phyloP scores from a whole-genome alignment of 768 basidiomycete genomes.

The Tremella fuciformis region DNA sequence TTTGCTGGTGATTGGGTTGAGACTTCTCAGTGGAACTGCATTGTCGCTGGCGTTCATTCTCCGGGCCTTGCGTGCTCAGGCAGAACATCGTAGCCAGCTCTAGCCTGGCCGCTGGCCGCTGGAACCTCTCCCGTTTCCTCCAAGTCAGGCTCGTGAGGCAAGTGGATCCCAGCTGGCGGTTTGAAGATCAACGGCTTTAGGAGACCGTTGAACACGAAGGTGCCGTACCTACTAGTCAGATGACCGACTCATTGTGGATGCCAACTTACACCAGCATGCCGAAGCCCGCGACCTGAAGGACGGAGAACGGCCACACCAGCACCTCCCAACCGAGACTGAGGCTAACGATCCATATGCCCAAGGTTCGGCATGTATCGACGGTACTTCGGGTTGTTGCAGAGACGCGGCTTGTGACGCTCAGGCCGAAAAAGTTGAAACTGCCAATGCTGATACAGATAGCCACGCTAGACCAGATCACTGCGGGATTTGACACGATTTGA shows the following conservation, averaged over 20 bases:
- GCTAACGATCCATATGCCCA: slow-evolving; percentile 88
- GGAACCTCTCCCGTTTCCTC: slow-evolving; percentile 83
- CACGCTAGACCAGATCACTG: slow-evolving; percentile 65
- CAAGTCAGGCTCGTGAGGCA: slow-evolving; percentile 64
- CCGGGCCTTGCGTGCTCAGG: not conserved
- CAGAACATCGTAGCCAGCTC: slow-evolving; percentile 73
- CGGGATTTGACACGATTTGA: slow-evolving; percentile 77
- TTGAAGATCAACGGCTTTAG: slow-evolving; percentile 66
- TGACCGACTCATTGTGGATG: not conserved
- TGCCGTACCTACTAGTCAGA: slow-evolving; percentile 66
- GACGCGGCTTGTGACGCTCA: slow-evolving; percentile 88
- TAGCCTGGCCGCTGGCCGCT: slow-evolving; percentile 64
- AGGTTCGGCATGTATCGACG: slow-evolving; percentile 90
- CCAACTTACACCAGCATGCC: slow-evolving; percentile 76
- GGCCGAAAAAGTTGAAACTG: slow-evolving; percentile 82
- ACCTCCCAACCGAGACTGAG: slow-evolving; percentile 86
- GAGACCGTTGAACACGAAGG: slow-evolving; percentile 90
- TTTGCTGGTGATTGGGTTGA: no score
- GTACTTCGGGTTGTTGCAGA: slow-evolving; percentile 82
- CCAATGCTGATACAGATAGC: slow-evolving; percentile 74
- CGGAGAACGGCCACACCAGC: slow-evolving; percentile 73
- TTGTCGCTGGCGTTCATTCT: no score
- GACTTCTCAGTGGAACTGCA: no score
- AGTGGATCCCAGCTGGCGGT: slow-evolving; percentile 54
- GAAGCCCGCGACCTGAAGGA: slow-evolving; percentile 81